Evolutionary conservation across 2,329 filamentous ascomycete species (phyloP).

Genomic region (Delphinella strobiligena): DNA sequence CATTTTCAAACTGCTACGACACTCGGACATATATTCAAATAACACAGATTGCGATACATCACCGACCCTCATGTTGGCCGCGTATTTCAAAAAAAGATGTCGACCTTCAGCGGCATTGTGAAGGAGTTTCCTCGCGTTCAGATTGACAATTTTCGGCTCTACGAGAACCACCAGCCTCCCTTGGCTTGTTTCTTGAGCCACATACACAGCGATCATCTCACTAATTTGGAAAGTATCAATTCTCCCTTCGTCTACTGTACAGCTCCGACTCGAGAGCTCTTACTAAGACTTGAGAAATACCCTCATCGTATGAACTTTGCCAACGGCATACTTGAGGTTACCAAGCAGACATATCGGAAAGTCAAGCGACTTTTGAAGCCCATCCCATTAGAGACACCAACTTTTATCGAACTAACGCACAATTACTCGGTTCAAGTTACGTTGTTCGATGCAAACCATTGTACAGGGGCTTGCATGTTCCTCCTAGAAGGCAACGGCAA

Average conservation of each 20-base stretch:
- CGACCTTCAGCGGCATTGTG: conserved; percentile 62
- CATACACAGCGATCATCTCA: conserved; percentile 81
- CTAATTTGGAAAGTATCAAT: conserved; percentile 62
- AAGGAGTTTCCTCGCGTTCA: conserved; percentile 69
- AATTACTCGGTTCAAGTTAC: conserved; percentile 64
- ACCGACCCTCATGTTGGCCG: background rate
- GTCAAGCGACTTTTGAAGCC: conserved; percentile 63
- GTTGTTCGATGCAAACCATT: conserved; percentile 85
- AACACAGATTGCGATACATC: no score
- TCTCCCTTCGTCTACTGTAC: conserved; percentile 88
- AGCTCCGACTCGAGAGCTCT: conserved; percentile 63
- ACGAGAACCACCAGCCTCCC: conserved; percentile 44
- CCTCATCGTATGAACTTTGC: conserved; percentile 72
- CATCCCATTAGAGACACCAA: conserved; percentile 71
- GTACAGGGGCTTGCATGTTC: conserved; percentile 84
- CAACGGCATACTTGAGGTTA: conserved; percentile 62
- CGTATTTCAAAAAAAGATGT: conserved; percentile 41
- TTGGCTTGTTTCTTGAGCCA: conserved; percentile 84
- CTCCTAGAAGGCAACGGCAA: conserved; percentile 63
- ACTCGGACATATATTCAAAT: no score
- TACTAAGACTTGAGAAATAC: conserved; percentile 68
- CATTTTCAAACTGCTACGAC: no score
- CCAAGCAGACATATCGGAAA: conserved; percentile 64
- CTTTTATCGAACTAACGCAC: conserved; percentile 59
- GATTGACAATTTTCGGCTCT: conserved; percentile 69